A percentile compares a stretch with the other conserved stretches of the same genome.
These are phyloP conservation scores for Rhodotorula sp. DNA, from an alignment of 1,284 basidiomycete genomes.

Conservation along the genomic window DNA sequence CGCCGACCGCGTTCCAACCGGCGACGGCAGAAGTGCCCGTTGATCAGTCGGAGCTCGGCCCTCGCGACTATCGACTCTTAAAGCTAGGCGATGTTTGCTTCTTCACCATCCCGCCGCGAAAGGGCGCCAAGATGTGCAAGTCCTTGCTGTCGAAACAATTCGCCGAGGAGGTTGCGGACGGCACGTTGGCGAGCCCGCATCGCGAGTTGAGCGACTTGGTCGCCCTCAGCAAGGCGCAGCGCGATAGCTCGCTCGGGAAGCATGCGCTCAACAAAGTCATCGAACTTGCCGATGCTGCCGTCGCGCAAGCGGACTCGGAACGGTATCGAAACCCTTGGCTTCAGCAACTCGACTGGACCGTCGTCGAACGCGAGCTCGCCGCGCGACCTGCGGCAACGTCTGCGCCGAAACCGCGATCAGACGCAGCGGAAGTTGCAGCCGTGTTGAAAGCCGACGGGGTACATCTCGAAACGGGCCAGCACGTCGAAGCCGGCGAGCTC, in stretches of 20 bases:
- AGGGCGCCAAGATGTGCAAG: neutral
- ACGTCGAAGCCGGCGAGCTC: slow-evolving; percentile 26
- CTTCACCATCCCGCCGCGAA: slow-evolving; percentile 7
- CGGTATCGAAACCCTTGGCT: slow-evolving; percentile 34
- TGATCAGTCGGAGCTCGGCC: slow-evolving; percentile 23
- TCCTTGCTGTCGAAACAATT: slow-evolving; percentile 14
- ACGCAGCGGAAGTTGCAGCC: neutral
- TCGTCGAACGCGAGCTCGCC: slow-evolving; percentile 1
- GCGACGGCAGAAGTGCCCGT: slow-evolving; percentile 41
- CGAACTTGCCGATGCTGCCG: slow-evolving; percentile 30
- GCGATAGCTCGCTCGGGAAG: neutral
- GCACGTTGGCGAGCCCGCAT: slow-evolving; percentile 27
- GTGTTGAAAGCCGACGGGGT: neutral
- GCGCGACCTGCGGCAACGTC: neutral
- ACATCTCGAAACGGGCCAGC: neutral
- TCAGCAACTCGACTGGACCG: slow-evolving; percentile 44
- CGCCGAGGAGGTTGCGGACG: slow-evolving; percentile 27
- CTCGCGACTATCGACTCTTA: slow-evolving; percentile 27
- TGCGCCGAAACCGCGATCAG: neutral
- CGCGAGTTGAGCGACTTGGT: slow-evolving; percentile 8
- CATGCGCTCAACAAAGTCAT: slow-evolving; percentile 8
- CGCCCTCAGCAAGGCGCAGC: neutral
- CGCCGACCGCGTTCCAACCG: slow-evolving; percentile 38
- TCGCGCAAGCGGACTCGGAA: neutral
- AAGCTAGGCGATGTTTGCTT: slow-evolving; percentile 17